phyloP scores from a whole-genome alignment of 805 yeast genomes.

The Nakazawaea holstii region DNA sequence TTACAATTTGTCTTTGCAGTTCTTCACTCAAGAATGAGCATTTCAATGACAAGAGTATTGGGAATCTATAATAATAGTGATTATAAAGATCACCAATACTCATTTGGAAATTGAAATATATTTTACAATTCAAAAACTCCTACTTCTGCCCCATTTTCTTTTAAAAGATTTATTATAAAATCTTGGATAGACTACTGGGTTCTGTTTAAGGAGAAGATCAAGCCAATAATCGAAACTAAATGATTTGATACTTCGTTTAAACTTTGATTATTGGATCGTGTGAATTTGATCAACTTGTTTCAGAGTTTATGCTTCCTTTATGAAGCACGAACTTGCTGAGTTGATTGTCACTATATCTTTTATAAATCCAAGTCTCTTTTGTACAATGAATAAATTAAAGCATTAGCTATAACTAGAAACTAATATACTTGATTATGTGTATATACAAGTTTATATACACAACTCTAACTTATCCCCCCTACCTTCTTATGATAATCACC shows the following conservation, averaged over 20 bases:
- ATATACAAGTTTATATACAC: no score
- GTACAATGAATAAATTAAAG: no score
- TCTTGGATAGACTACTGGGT: conserved; percentile 49
- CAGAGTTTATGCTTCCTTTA: not conserved
- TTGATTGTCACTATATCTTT: conserved; percentile 7
- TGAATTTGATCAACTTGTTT: conserved; percentile 18
- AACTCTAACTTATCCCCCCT: not conserved
- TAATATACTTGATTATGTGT: not conserved
- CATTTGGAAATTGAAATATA: conserved; percentile 6
- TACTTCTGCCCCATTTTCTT: conserved; percentile 58
- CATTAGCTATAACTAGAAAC: no score
- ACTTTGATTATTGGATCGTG: conserved; percentile 43
- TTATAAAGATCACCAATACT: not conserved
- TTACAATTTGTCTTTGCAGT: no score
- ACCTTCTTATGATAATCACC: not conserved
- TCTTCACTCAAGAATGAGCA: no score
- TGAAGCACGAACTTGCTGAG: not conserved
- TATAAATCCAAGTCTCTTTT: not conserved
- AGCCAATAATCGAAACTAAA: conserved; percentile 33
- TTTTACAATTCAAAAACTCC: conserved; percentile 35
- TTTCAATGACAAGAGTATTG: no score
- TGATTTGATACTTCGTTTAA: conserved; percentile 45
- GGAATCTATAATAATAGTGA: no score
- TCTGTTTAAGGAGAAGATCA: conserved; percentile 57
- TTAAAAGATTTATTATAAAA: conserved; percentile 9